Base-by-base conservation (phyloP, 2,329 filamentous ascomycete genomes). In the Raffaelea deltoideospora region DNA sequence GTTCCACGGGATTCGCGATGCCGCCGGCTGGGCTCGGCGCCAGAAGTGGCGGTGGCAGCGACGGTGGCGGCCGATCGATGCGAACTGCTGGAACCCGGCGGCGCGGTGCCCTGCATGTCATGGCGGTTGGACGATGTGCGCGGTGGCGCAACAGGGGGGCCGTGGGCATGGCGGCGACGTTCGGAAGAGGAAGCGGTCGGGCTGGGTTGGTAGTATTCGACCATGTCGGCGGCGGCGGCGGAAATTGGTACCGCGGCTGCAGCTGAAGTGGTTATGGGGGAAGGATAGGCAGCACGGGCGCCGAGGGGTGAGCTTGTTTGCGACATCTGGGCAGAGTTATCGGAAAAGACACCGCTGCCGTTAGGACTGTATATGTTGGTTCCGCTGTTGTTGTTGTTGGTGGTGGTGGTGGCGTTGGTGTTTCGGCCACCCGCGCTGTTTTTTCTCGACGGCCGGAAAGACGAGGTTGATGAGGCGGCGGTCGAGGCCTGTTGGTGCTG, bases 101-200 rank as follows among this genome's bases (percentile, higher is more conserved):
- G 34, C 10, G 21, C 35, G 8, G 33, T 15, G 5, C 26, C 17
- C 15, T 32, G 57, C 48, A 48, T 58, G 50, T 44, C 52, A 54
- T 60, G 67, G 45, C 76, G 72, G 45, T 75, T 79, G 31, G 84
- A 90, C 13, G 86, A 92, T 8, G 82, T 87, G 50, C 86, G 74
- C 26, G 83, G 82, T 33, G 82, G 86, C 38, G 80, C 77, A 47
- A 83, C 68, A 19, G 82, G 79, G 37, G 80, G 69, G 28, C 28
- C 13, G 28, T 17, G 70, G 3, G 19, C 37, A 58, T 64, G 71
- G 58, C 60, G 70, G 59, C 64, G 62, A 50, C 66, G 64, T 49
- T 69, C 67, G 43, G 64, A 60, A 39, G 61, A 50, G 17, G 62
- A 48, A 21, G 60, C 54, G 5, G n/a, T n/a, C n/a, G 38, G 39